phyloP scores from a whole-genome alignment of 805 yeast species.

The Pichia insulana region DNA sequence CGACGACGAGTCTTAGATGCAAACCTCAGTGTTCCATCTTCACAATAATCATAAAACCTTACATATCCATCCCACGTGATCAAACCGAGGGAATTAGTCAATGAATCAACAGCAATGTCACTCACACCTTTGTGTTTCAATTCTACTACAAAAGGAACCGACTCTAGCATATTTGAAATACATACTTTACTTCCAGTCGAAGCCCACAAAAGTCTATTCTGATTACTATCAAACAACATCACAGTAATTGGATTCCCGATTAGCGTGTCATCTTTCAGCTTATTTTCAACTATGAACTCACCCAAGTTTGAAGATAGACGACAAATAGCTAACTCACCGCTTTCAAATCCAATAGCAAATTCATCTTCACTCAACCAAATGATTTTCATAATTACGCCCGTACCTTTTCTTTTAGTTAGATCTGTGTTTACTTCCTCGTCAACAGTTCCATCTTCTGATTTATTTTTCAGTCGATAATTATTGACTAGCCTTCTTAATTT shows the following conservation, averaged over 20 bases:
- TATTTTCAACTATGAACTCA: constrained; percentile 12
- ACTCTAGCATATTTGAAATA: background rate
- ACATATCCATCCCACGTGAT: constrained; percentile 47
- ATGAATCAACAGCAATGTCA: constrained; percentile 16
- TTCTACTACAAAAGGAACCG: constrained; percentile 8
- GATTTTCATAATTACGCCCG: constrained; percentile 64
- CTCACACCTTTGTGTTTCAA: constrained; percentile 33
- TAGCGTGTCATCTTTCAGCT: constrained; percentile 26
- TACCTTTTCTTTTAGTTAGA: constrained; percentile 21
- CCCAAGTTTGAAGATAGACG: background rate
- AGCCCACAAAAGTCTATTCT: constrained; percentile 31
- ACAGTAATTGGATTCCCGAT: constrained; percentile 50
- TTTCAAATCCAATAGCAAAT: constrained; percentile 59
- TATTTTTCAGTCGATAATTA: constrained; percentile 2
- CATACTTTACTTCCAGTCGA: constrained; percentile 36
- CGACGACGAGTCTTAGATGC: constrained; percentile 20
- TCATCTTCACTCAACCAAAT: constrained; percentile 28
- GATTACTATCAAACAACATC: constrained; percentile 25
- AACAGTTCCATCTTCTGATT: constrained; percentile 4
- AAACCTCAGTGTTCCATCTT: constrained; percentile 13
- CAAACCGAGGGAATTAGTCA: constrained; percentile 25
- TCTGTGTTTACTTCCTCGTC: constrained; percentile 3
- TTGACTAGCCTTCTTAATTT: constrained; percentile 24
- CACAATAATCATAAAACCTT: constrained; percentile 26
- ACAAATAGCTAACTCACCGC: constrained; percentile 37